phyloP scores from a whole-genome alignment of 2,329 filamentous ascomycete species.

The Aspergillus flavus region DNA sequence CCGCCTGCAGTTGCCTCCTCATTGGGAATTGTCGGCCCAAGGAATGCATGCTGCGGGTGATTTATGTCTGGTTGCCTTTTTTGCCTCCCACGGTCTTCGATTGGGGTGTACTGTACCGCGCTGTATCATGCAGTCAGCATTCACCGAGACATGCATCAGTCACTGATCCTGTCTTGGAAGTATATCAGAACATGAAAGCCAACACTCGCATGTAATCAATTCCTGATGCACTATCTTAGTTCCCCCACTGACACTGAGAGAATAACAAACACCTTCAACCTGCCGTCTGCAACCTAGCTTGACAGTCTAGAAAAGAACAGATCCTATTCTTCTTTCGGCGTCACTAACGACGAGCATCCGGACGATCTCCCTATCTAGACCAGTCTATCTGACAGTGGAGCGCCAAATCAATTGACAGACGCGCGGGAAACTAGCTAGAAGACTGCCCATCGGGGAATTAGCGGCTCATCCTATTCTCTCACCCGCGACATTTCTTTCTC shows the following conservation, averaged over 20 bases:
- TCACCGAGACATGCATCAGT: not conserved
- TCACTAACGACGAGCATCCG: not conserved
- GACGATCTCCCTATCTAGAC: not conserved
- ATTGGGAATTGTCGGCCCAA: not conserved
- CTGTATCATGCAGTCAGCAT: not conserved
- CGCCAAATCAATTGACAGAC: not conserved
- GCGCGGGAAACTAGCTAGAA: not conserved
- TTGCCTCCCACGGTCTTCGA: not conserved
- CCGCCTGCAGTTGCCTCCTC: not conserved
- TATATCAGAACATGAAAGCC: not conserved
- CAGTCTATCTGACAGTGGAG: not conserved
- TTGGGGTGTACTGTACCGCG: not conserved
- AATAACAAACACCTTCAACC: not conserved
- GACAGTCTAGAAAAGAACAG: not conserved
- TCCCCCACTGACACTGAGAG: not conserved
- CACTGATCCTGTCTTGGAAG: not conserved
- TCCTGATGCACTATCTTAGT: not conserved
- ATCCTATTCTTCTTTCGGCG: not conserved
- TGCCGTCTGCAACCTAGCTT: not conserved
- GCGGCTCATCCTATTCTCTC: not conserved
- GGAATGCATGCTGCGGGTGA: not conserved
- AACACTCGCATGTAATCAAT: not conserved
- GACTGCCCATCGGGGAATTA: not conserved
- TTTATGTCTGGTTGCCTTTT: not conserved
- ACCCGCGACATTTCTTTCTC: not conserved